Evolutionary conservation across 177 flowering plant species (phyloP).

Genomic region (Tripterygium wilfordii): DNA sequence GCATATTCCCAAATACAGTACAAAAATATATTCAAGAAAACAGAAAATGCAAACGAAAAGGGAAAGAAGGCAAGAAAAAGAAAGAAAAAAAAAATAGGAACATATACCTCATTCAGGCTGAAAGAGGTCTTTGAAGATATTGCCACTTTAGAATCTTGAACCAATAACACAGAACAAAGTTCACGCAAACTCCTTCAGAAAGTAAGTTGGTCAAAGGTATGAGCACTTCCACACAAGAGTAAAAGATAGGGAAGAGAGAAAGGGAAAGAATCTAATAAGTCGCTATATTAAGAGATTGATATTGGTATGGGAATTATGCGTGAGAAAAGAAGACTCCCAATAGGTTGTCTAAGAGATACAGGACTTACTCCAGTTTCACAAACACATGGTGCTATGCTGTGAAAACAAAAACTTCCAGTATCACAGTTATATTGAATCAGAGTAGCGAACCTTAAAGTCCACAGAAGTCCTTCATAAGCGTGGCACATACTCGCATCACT

Average conservation of each 20-base stretch:
- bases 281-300: too few relatives aligned
- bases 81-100: neutral
- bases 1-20: too few relatives aligned
- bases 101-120: constrained; percentile 39
- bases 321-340: too few relatives aligned
- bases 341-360: too few relatives aligned
- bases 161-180: constrained; percentile 36
- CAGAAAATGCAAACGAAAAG: neutral
- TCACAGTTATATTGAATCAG: too few relatives aligned
- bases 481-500: constrained; percentile 65
- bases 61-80: neutral
- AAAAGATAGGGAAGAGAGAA: neutral
- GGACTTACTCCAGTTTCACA: too few relatives aligned
- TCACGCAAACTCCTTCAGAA: constrained; percentile 70
- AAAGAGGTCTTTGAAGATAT: constrained; percentile 19
- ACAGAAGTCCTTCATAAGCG: constrained; percentile 73
- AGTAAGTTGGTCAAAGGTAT: constrained; percentile 6
- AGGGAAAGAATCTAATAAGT: neutral
- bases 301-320: too few relatives aligned
- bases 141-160: constrained; percentile 19
- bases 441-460: constrained; percentile 91
- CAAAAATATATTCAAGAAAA: neutral
- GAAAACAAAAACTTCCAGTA: too few relatives aligned
- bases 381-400: too few relatives aligned
- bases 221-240: neutral